A percentile compares a stretch with the other conserved stretches of the same genome.
Evolutionary conservation across 768 basidiomycete genomes (phyloP).

Genomic region (Pleurotus platypus): DNA sequence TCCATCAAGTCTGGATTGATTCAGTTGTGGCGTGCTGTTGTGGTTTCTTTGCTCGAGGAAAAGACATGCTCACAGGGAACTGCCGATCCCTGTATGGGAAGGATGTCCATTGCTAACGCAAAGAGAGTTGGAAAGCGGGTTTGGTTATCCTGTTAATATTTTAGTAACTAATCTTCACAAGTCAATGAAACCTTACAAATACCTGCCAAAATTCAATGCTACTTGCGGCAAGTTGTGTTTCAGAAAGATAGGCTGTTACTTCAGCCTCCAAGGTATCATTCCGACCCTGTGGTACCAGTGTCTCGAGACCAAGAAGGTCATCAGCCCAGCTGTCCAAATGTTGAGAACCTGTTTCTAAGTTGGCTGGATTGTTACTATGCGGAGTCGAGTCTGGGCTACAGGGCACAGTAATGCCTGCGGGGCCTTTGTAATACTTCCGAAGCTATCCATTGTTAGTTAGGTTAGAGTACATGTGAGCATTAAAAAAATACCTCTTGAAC

Average conservation of each 20-base stretch:
- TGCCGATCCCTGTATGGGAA: too few species aligned
- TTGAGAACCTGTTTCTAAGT: not conserved
- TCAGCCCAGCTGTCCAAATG: slow-evolving; percentile 6
- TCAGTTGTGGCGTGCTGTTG: too few species aligned
- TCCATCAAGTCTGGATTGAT: slow-evolving; percentile 26
- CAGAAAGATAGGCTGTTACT: slow-evolving; percentile 15
- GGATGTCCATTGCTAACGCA: slow-evolving; percentile 22
- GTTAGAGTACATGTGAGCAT: not conserved
- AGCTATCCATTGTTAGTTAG: not conserved
- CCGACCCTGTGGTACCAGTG: not conserved
- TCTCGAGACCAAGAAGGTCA: slow-evolving; percentile 3
- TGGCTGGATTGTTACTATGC: not conserved
- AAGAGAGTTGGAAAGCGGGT: slow-evolving; percentile 23
- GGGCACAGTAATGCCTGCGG: not conserved
- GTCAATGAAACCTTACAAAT: not conserved
- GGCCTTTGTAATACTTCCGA: not conserved
- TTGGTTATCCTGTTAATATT: slow-evolving; percentile 15
- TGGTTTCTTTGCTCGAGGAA: too few species aligned
- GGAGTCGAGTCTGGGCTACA: not conserved
- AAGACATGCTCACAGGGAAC: too few species aligned
- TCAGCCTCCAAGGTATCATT: slow-evolving; percentile 12
- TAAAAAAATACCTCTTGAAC: not conserved
- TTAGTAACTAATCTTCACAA: not conserved
- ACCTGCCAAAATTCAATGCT: slow-evolving; percentile 20
- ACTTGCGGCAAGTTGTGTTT: slow-evolving; percentile 7